Evolutionary conservation across 2,329 filamentous ascomycete species (phyloP).

Genomic region (Clathrospora elynae): DNA sequence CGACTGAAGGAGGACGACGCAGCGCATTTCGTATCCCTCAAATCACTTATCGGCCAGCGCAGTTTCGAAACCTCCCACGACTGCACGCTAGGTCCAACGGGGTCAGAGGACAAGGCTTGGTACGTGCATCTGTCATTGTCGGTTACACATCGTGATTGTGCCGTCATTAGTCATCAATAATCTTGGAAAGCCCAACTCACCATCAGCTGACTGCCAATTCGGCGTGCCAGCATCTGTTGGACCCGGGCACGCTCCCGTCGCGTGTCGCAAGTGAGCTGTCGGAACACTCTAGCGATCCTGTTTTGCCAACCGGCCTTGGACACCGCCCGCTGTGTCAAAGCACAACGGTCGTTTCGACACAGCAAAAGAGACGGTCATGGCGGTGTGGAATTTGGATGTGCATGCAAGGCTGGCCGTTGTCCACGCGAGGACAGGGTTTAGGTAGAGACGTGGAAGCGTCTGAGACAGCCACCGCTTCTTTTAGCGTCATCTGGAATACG

Average conservation of each 20-base stretch:
- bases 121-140: slow-evolving; percentile 20
- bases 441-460: slow-evolving; percentile 27
- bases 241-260: slow-evolving; percentile 34
- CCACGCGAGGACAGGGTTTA: slow-evolving; percentile 47
- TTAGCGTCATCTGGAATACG: slow-evolving; percentile 39
- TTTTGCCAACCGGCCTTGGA: slow-evolving; percentile 25
- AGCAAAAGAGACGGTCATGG: slow-evolving; percentile 27
- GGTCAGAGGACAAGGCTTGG: slow-evolving; percentile 27
- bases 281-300: slow-evolving; percentile 13
- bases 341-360: slow-evolving; percentile 43
- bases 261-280: slow-evolving; percentile 39
- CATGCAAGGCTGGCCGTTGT: slow-evolving; percentile 45
- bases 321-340: slow-evolving; percentile 26
- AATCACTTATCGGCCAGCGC: slow-evolving; percentile 30
- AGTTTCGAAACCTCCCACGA: slow-evolving; percentile 25
- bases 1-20: slow-evolving; percentile 51
- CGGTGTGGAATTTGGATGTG: no score
- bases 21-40: slow-evolving; percentile 35
- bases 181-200: slow-evolving; percentile 15
- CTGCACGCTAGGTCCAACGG: slow-evolving; percentile 30
- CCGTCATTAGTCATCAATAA: slow-evolving; percentile 26
- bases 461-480: slow-evolving; percentile 45
- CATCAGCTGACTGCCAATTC: slow-evolving; percentile 37
- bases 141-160: slow-evolving; percentile 18
- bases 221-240: slow-evolving; percentile 20